phyloP scores from a whole-genome alignment of 2,329 filamentous ascomycete species.

The Tolypocladium album region DNA sequence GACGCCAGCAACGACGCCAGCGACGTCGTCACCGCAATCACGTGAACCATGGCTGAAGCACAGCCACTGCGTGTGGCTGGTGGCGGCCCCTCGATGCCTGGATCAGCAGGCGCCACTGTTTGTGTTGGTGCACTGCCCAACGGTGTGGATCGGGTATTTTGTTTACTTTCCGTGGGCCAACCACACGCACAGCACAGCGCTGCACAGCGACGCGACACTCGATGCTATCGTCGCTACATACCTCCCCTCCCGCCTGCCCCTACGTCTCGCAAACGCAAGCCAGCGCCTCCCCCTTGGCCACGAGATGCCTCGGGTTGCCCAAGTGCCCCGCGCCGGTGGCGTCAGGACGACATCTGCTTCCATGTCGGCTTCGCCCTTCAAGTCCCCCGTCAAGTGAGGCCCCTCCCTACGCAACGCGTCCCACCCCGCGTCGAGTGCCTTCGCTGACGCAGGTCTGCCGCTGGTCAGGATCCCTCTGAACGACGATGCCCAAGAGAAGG shows the following conservation, averaged over 20 bases:
- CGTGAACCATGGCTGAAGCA: background rate
- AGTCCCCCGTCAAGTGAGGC: constrained; percentile 45
- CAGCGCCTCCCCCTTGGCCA: constrained; percentile 2
- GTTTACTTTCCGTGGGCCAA: constrained; percentile 7
- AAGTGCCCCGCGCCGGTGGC: constrained; percentile 38
- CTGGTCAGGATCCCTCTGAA: constrained; percentile 75
- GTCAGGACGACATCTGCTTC: constrained; percentile 36
- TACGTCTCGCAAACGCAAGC: constrained; percentile 1
- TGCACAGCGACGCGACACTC: background rate
- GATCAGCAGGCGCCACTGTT: background rate
- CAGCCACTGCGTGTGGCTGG: background rate
- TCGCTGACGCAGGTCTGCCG: constrained; percentile 4
- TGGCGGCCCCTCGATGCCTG: background rate
- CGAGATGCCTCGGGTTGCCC: constrained; percentile 48
- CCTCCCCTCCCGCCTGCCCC: background rate
- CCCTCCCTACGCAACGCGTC: background rate
- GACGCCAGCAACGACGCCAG: background rate
- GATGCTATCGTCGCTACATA: background rate
- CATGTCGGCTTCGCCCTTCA: constrained; percentile 40
- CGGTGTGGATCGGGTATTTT: constrained; percentile 4
- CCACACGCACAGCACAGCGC: background rate
- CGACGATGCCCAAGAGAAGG: constrained; percentile 89
- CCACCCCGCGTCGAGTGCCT: background rate
- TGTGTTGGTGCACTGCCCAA: background rate
- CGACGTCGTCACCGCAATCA: background rate